Base-by-base conservation (phyloP, 306 rosid species). In the Cyclanthera cordifolia region DNA sequence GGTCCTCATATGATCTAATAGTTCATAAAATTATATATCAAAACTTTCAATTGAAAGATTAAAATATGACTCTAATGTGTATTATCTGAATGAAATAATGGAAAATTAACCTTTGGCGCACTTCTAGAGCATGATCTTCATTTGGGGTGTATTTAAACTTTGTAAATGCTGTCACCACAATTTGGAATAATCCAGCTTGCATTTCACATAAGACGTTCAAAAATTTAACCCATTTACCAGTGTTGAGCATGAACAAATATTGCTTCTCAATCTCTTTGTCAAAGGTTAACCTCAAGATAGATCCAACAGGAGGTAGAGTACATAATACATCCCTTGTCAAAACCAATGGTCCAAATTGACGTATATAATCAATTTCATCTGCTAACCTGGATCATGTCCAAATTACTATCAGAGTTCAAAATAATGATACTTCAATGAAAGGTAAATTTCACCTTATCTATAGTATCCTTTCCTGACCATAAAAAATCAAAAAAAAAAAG, bases 141-240 rank as follows among this genome's bases (percentile, higher is more conserved):
- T 67, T 39, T 41, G 79, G 60, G 5, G 84, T 74, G 70, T 76
- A 83, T 1, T 80, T 81, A 46, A 89, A 59, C 77, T 75, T 89
- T 39, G 96, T 57, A 27, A 10, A 70, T 6, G 74, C 58, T 12
- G 81, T 83, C 70, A 89, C 64, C n/a, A 79, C 56, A 32, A 84
- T 85, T 60, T n/a, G 61, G 88, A 88, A 89, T 9, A 82, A 69
- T 72, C 98, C 91, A 43, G 65, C 78, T 30, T 50, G 61, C 70
- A 83, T 82, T 70, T 82, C 81, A 23, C 84, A 79, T 8, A 11
- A 48, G 56, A 93, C 6, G 48, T 87, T 78, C 60, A 78, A 27
- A 73, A 87, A 28, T 55, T 86, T 86, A 25, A 82, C 66, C 98
- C 96, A 93, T 69, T 78, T 69, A 15, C 78, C 89, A 53, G 50